Percentiles rank a stretch among this genome's conserved stretches.
Evolutionary conservation across 306 rosid genomes (phyloP).

Genomic region (Acacia confusa): DNA sequence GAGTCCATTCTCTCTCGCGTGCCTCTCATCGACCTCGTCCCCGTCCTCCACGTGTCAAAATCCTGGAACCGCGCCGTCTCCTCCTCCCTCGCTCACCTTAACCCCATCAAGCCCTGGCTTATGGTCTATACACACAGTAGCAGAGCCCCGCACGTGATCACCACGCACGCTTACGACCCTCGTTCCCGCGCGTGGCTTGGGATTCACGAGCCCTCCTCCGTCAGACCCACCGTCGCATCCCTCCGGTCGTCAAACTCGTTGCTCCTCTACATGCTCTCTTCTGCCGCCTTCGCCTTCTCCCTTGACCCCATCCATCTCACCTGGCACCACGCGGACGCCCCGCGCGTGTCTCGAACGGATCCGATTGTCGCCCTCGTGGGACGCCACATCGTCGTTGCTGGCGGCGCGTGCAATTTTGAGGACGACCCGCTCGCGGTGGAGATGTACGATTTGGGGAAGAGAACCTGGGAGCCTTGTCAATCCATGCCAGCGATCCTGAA

Average conservation of each 20-base stretch:
- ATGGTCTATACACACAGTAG: slow-evolving; percentile 45
- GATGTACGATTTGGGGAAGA: slow-evolving; percentile 37
- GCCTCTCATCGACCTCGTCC: slow-evolving; percentile 55
- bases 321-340: slow-evolving; percentile 52
- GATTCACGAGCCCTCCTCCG: slow-evolving; percentile 34
- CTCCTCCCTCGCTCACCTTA: slow-evolving; percentile 53
- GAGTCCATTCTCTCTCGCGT: slow-evolving; percentile 60
- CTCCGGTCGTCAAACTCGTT: slow-evolving; percentile 70
- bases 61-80: slow-evolving; percentile 61
- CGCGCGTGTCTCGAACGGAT: slow-evolving; percentile 56
- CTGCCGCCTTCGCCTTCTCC: slow-evolving; percentile 55
- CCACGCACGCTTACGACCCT: slow-evolving; percentile 70
- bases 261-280: slow-evolving; percentile 61
- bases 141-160: slow-evolving; percentile 39
- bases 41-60: slow-evolving; percentile 56
- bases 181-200: slow-evolving; percentile 65
- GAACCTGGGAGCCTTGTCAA: slow-evolving; percentile 48
- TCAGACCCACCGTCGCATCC: slow-evolving; percentile 33
- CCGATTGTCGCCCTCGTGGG: slow-evolving; percentile 63
- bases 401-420: slow-evolving; percentile 60
- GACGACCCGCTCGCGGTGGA: slow-evolving; percentile 72
- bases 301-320: slow-evolving; percentile 52
- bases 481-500: slow-evolving; percentile 55
- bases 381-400: slow-evolving; percentile 37
- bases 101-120: slow-evolving; percentile 71